Evolutionary conservation across 1,284 basidiomycete species (phyloP), one percentile per base, ranked within the genome.

Genomic region (Cerioporus squamosus): DNA sequence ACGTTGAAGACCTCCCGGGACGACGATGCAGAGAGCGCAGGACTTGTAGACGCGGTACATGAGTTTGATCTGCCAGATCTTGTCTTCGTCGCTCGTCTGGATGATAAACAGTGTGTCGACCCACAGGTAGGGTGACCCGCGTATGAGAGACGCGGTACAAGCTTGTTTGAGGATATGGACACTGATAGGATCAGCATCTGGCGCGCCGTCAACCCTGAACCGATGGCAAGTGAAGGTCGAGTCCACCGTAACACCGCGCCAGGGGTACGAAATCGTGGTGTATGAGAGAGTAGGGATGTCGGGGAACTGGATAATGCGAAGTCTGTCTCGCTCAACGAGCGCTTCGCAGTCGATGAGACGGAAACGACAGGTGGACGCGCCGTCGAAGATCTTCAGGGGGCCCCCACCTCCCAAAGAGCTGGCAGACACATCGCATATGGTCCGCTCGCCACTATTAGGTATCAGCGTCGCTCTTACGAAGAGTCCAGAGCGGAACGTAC

Each of bases 81-180:
- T 62, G 53, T 62, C 60, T 10, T 48, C 46, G 17, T 18, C 20
- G 31, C 26, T 46, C 15, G 47, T 51, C 42, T 59, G 53, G 2
- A 56, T 44, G 43, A 62, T 57, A 42, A 57, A 62, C 5, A 62
- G 53, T 18, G 53, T 44, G 50, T 62, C 60, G 14, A 62, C 40
- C 60, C 60, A 62, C n/a, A 62, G 49, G 43, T 62, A 55, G 12
- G n/a, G 45, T 12, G 44, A 54, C 6, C 39, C 17, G 24, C 31
- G 44, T 17, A 52, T 48, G 7, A 62, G 40, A 9, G 60, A 24
- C 9, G 60, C 57, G 2, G 46, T 54, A 31, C 60, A 59, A 8
- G 50, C 53, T 20, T 62, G 60, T 17, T 43, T 20, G 24, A 62
- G 50, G 23, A 55, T 44, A 40, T 38, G 45, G 26, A 53, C 24